Evolutionary conservation across 2,329 filamentous ascomycete genomes (phyloP), one percentile per base, ranked within the genome.

Genomic region (Colletotrichum sp.): DNA sequence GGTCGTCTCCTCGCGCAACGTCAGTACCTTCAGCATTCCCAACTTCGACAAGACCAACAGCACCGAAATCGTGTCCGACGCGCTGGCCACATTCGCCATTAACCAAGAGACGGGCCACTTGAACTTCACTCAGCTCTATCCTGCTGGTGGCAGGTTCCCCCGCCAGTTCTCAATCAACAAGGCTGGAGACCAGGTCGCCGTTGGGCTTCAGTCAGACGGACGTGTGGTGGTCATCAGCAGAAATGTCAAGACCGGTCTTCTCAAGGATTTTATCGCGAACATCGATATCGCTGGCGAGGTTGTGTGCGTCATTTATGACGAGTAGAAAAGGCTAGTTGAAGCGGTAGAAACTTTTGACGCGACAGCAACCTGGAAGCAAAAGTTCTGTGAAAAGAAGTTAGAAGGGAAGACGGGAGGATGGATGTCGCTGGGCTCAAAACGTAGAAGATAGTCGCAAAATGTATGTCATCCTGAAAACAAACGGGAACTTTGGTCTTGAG

Each of bases 111-210:
- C 87, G 21, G 93, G 92, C 8, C 84, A 82, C 2, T 84, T 95
- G 27, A 82, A 79, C 1, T 87, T 90, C 72, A 80, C 90, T 3
- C 88, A 93, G 77, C 85, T 91, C 21, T 87, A 87, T 16, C 86
- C 93, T 0, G 88, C 91, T 0, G 92, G 92, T 62, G 94, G 94
- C 3, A 81, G 83, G 7, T 88, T 87, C 69, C 93, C 94, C 0
- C 88, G 94, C 21, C 92, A 93, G 31, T 93, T 94, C 80, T 89
- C 87, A 62, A 83, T 94, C 70, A 95, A 93, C 81, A 87, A 86
- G 74, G 88, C 87, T 8, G 93, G 93, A 1, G 87, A 87, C 67
- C 82, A 92, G 72, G 83, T 95, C 6, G 93, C 91, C 1, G 90
- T 94, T 33, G 93, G 88, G 1, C 86, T 93, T 75, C 92, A 95